Base-by-base conservation (phyloP, 106 monocot genomes). In the Vanilla planifolia region DNA sequence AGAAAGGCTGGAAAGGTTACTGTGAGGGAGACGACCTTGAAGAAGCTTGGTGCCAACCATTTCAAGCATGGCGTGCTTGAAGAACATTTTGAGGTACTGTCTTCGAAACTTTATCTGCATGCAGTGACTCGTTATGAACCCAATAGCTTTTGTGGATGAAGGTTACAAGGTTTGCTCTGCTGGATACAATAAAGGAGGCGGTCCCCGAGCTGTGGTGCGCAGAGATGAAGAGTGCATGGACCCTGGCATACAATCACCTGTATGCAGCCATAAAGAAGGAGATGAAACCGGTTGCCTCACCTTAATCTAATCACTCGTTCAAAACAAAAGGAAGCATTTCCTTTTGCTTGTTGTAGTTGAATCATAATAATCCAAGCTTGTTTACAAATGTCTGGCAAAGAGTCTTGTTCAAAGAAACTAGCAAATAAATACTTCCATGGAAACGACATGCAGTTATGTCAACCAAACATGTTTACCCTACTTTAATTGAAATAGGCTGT, bases 201-300 rank as follows among this genome's bases (percentile, higher is more conserved):
- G 67, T 67, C 21, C 61, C 61, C 6, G 67, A 61, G 0, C 74
- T 79, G 79, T 79, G 79, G 79, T 33, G 69, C 46, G 51, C 61
- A 24, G 69, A 74, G 43, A 56, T 70, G 75, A 66, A 55, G 64
- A 32, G 1, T 33, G 75, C 75, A 10, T 79, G 74, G 79, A 63
- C 43, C 11, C 55, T 55, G 53, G 74, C 79, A 23, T 75, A 79
- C n/a, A 43, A 79, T 64, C 73, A 70, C 10, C 59, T 79, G 64
- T 69, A 45, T 48, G 74, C 79, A 60, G 69, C 79, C 35, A 71
- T 80, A 4, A 66, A 75, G 59, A 42, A 75, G 62, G 79, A 80
- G 64, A 80, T 75, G 74, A 75, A 66, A 16, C 69, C 35, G 3
- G 30, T 26, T 10, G 1, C 48, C 24, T 48, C n/a, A n/a, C n/a